A percentile compares a stretch with the other conserved stretches of the same genome.
These are phyloP conservation scores for Ceratocystis lukuohia DNA, from an alignment of 2,329 filamentous ascomycete genomes.

Conservation along the genomic window DNA sequence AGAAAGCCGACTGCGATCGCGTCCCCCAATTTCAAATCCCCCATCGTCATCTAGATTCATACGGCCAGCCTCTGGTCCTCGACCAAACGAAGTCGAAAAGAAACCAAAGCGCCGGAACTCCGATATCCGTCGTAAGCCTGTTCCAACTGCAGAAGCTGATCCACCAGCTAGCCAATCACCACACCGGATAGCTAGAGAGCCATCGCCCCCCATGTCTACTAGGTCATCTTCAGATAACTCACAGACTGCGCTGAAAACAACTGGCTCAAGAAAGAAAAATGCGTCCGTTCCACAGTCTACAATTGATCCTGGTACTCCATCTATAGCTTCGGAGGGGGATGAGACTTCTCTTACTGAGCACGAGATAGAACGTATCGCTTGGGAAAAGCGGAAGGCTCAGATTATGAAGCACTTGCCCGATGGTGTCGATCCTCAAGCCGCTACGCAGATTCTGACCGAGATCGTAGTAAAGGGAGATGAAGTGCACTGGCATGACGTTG, in stretches of 20 bases:
- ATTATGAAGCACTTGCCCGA: slow-evolving; percentile 67
- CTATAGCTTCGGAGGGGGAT: slow-evolving; percentile 11
- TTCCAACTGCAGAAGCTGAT: slow-evolving; percentile 4
- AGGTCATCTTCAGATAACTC: slow-evolving; percentile 18
- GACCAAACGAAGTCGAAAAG: slow-evolving; percentile 10
- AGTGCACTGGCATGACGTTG: slow-evolving; percentile 88
- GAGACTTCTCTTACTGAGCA: slow-evolving; percentile 1
- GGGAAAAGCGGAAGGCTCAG: slow-evolving; percentile 26
- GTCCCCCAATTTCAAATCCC: slow-evolving; percentile 13
- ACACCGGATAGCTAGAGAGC: slow-evolving; percentile 3
- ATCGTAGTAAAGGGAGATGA: slow-evolving; percentile 90
- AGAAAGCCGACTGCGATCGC: slow-evolving; percentile 9
- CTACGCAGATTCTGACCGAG: slow-evolving; percentile 87
- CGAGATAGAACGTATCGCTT: slow-evolving; percentile 7
- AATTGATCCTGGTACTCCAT: background rate
- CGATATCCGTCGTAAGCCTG: slow-evolving; percentile 17
- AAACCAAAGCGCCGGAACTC: slow-evolving; percentile 4
- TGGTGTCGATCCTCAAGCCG: slow-evolving; percentile 68
- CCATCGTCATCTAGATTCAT: slow-evolving; percentile 18
- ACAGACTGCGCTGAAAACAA: background rate
- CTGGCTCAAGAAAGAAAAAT: background rate
- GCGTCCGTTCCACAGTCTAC: background rate
- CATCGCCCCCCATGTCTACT: slow-evolving; percentile 12
- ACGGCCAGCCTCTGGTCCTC: background rate
- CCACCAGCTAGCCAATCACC: background rate